Percentiles rank a stretch among this genome's conserved stretches.
Evolutionary conservation across 2,329 filamentous ascomycete genomes (phyloP).

Genomic region (Phaeosphaeria sp.): DNA sequence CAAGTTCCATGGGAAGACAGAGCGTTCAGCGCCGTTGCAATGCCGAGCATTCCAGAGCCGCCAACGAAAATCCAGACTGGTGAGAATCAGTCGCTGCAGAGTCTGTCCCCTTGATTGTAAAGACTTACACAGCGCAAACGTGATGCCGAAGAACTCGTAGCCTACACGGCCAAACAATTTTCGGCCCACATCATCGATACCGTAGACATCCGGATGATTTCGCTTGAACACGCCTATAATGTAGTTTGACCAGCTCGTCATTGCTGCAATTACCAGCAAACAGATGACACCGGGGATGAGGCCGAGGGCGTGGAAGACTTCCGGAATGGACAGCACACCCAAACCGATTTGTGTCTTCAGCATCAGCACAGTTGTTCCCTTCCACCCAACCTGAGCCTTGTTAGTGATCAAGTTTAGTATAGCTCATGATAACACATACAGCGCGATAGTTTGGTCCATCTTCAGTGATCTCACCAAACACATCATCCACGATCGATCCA

Average conservation of each 20-base stretch:
- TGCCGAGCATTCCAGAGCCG: constrained; percentile 71
- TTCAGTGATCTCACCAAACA: constrained; percentile 59
- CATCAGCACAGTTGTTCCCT: constrained; percentile 36
- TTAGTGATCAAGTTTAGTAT: constrained; percentile 3
- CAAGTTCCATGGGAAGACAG: constrained; percentile 68
- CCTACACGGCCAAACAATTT: constrained; percentile 62
- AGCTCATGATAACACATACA: constrained; percentile 20
- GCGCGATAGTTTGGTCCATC: constrained; percentile 64
- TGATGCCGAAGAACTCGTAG: constrained; percentile 54
- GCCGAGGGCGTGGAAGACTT: constrained; percentile 55
- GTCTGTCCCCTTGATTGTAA: constrained; percentile 14
- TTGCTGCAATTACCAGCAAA: constrained; percentile 49
- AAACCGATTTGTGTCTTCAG: constrained; percentile 42
- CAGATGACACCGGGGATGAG: constrained; percentile 58
- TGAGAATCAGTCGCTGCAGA: background rate
- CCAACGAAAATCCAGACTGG: constrained; percentile 63
- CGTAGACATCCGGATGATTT: constrained; percentile 62
- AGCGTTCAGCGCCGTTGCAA: constrained; percentile 45
- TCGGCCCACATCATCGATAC: constrained; percentile 63
- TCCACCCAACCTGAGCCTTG: constrained; percentile 30
- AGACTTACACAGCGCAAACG: constrained; percentile 45
- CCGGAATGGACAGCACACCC: constrained; percentile 60
- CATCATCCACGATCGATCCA: constrained; percentile 35
- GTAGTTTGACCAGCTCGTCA: constrained; percentile 59
- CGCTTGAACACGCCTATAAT: constrained; percentile 62